phyloP scores from a whole-genome alignment of 2,329 filamentous ascomycete genomes.

The Calonectria crousiana region DNA sequence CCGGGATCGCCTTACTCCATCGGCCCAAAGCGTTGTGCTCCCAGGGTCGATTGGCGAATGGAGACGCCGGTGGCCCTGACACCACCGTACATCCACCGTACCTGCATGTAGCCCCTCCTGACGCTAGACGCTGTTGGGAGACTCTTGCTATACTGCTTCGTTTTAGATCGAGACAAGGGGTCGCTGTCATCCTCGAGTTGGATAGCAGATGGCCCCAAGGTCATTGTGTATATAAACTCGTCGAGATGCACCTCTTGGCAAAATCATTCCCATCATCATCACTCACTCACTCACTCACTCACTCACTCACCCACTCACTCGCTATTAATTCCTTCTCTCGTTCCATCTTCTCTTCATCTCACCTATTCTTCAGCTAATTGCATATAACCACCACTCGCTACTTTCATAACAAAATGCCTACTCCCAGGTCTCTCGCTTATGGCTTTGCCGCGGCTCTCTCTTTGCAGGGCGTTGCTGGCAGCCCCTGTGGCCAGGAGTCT shows the following conservation, averaged over 20 bases:
- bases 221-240: background rate
- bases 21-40: background rate
- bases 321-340: background rate
- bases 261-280: background rate
- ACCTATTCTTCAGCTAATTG: background rate
- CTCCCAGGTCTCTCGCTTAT: slow-evolving; percentile 1
- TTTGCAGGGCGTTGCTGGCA: background rate
- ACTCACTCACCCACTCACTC: background rate
- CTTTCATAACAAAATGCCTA: background rate
- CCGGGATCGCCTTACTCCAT: background rate
- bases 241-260: background rate
- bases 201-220: background rate
- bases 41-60: background rate
- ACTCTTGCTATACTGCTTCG: background rate
- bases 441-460: background rate
- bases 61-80: background rate
- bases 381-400: background rate
- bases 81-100: background rate
- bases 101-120: background rate
- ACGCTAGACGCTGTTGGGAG: background rate
- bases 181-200: background rate
- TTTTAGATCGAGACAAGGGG: slow-evolving; percentile 3
- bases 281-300: background rate
- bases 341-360: background rate
- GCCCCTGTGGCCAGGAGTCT: background rate